phyloP scores from a whole-genome alignment of 176 grass and related monocot genomes.

The Elymus sibiricus region DNA sequence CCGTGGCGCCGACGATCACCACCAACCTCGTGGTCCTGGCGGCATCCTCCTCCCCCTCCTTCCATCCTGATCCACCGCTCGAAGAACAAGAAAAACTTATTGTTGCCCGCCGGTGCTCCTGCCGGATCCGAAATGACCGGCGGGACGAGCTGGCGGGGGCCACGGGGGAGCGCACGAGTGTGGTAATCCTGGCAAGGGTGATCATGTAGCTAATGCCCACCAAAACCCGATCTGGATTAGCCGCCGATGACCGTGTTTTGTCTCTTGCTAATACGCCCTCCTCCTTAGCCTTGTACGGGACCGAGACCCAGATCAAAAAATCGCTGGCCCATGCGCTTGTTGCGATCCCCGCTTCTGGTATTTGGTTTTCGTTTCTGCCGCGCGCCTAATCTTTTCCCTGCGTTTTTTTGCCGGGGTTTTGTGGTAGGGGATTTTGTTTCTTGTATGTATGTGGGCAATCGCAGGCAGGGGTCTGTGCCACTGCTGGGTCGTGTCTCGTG shows the following conservation, averaged over 20 bases:
- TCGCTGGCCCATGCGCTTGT: too few species aligned
- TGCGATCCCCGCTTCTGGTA: too few species aligned
- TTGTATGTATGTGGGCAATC: too few species aligned
- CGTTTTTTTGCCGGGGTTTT: background rate
- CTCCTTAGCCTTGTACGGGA: too few species aligned
- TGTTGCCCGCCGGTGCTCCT: background rate
- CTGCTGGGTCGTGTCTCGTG: too few species aligned
- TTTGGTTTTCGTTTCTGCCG: background rate
- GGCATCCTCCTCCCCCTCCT: background rate
- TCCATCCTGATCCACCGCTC: background rate
- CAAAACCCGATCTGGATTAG: slow-evolving; percentile 21
- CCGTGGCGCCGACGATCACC: slow-evolving; percentile 69
- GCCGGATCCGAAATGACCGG: background rate
- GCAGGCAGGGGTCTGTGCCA: too few species aligned
- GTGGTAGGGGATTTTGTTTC: too few species aligned
- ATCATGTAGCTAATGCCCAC: slow-evolving; percentile 29
- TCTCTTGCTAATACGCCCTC: background rate
- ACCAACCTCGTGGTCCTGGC: slow-evolving; percentile 25
- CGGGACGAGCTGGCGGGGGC: too few species aligned
- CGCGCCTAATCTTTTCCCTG: background rate
- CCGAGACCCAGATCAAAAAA: too few species aligned
- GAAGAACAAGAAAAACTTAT: too few species aligned
- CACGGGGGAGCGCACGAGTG: background rate
- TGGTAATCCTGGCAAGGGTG: slow-evolving; percentile 21
- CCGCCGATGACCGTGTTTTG: slow-evolving; percentile 18